Base-by-base conservation (phyloP, 2,329 filamentous ascomycete genomes). In the Ophiosphaerella narmari region DNA sequence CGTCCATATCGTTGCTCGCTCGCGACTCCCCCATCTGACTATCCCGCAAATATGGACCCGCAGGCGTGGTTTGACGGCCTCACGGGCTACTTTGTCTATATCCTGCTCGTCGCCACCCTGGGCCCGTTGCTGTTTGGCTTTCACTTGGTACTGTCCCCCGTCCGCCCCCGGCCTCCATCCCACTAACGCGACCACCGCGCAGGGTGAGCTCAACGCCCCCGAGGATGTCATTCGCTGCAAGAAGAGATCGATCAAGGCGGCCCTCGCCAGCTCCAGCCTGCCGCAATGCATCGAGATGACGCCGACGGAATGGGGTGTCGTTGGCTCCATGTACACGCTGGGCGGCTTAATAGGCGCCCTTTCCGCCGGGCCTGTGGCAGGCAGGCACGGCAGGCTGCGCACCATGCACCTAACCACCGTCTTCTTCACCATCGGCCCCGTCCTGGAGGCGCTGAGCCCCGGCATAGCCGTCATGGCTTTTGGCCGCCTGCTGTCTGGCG, bases 181-280 rank as follows among this genome's bases (percentile, higher is more conserved):
- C 6, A 12, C 18, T 24, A 35, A 45, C 39, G 50, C 62, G 69
- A 57, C 71, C 60, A 36, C 13, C 12, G 3, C 13, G 11, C 65
- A 93, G 92, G 90, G 91, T 62, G 94, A 97, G 73, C 84, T 99
- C 56, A 99, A 99, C 73, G 91, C 93, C 7, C 94, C 94, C 7
- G 88, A 97, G 81, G 88, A 92, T 79, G 90, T 95, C 66, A 88
- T 99, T 65, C 95, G 90, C 49, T 97, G 94, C 77, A 85, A 85
- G 61, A 86, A 85, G 59, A 81, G 83, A 59, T 77, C 78, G 35
- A 79, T 83, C 55, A 69, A 67, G 7, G 67, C 72, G 34, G 61
- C 55, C 60, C 67, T 69, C 39, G 61, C 58, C 60, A 67, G 62
- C 47, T 64, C 55, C 54, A 72, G 72, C 53, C 78, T 88, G 6